Evolutionary conservation across 495 filamentous ascomycete species (phyloP), one percentile per base, ranked within the genome.

Genomic region (Penicillium maclennaniae): DNA sequence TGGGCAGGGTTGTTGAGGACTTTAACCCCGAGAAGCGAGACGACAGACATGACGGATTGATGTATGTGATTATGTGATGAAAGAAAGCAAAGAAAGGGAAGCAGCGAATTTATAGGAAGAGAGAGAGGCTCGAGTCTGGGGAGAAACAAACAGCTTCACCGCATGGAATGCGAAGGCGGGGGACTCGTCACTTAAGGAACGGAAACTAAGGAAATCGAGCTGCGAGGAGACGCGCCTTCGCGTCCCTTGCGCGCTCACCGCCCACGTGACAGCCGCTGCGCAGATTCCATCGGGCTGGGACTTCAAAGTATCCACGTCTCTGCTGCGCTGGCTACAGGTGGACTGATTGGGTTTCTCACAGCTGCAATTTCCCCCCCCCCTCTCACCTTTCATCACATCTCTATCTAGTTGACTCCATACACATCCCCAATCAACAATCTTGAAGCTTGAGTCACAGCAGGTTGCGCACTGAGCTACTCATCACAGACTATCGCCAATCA

Each of bases 1-100:
- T 85, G 79, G 55, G 93, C 92, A 54, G 93, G 93, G 74, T 98
- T 98, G 81, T 97, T 97, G 64, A 90, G 77, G 49, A 97, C 88
- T 68, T 92, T 88, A 52, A 97, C 93, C 68, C 91, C 91, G 37
- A 98, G 83, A 26, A 98, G 85, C 51, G 92, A 93, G 55, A 98
- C 91, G 67, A 97, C 89, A 62, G 93, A 96, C 93, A 98, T 98
- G 53, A 70, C 87, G 65, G 62, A 59, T 53, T 37, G 40, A 50
- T 55, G 45, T 38, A 47, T 45, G 47, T 20, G 41, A 27, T 42
- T 59, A 60, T 64, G 63, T 61, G 53, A 50, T 41, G 58, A 57
- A 50, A 37, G 47, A 25, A 56, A 7, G 20, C 26, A 41, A 42
- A 15, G 43, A 59, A 41, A 38, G 51, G 92, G 79, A n/a, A 93